Evolutionary conservation across 2,329 filamentous ascomycete species (phyloP), one percentile per base, ranked within the genome.

Genomic region (Colletotrichum sp.): DNA sequence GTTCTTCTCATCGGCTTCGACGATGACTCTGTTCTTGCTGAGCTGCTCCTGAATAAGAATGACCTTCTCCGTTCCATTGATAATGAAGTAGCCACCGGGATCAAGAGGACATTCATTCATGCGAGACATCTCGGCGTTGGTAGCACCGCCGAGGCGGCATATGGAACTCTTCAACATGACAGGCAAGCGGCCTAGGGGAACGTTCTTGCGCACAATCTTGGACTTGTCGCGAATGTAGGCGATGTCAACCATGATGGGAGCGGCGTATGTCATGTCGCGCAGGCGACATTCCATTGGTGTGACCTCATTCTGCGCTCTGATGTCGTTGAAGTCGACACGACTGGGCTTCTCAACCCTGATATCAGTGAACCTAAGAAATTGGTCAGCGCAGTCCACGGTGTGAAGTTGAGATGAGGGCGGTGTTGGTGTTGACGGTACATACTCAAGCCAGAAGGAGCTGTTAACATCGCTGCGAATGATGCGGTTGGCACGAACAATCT

Each of bases 1-100:
- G 86, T 98, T 99, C 87, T 98, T 98, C 69, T 94, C 90, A 81
- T 96, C 95, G 71, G 95, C 94, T 86, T 99, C 98, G 18, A 99
- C 96, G 83, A 99, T 98, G 81, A 99, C 95, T 88, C 97, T 93
- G 86, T 99, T 99, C 90, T 99, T 99, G 90, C 97, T 99, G 83
- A 99, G 88, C 86, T 99, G 97, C 83, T 99, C 98, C 85, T 99
- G 97, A 16, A 99, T 98, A 59, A 99, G 88, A 82, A 99, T 99
- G 80, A 99, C 97, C 88, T 99, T 99, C 85, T 99, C 97, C 24
- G 98, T 98, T 63, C 97, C 97, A 81, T 96, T 95, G 79, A 99
- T 96, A 81, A 99, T 97, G 82, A 99, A 99, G 85, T 99, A 99
- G 69, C 97, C 97, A 78, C 97, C 97, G 1, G 98, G 97, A 82